Percentiles rank a stretch among this genome's conserved stretches.
phyloP scores from a whole-genome alignment of 2,329 filamentous ascomycete species.

The Neonectria coccinea region DNA sequence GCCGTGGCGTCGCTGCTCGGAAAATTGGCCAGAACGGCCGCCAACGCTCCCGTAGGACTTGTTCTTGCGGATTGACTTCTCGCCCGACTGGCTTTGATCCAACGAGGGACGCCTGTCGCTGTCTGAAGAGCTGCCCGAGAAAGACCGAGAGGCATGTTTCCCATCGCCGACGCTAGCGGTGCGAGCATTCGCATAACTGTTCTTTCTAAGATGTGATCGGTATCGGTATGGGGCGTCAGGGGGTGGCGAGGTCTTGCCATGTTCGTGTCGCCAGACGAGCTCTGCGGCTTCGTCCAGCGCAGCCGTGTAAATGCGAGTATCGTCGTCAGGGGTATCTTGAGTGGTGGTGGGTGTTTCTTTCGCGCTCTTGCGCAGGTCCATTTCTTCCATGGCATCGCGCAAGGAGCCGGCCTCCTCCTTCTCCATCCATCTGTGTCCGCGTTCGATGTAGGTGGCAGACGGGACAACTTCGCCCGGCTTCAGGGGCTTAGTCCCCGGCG shows the following conservation, averaged over 20 bases:
- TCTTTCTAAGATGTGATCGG: slow-evolving; percentile 74
- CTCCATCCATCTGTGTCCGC: slow-evolving; percentile 82
- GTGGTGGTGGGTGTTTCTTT: slow-evolving; percentile 35
- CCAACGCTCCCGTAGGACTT: slow-evolving; percentile 58
- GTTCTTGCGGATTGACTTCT: slow-evolving; percentile 40
- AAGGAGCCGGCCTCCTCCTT: slow-evolving; percentile 80
- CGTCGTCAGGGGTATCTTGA: slow-evolving; percentile 56
- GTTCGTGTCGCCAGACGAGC: slow-evolving; percentile 80
- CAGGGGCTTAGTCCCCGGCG: slow-evolving; percentile 56
- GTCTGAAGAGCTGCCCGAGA: slow-evolving; percentile 65
- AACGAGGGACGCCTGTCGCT: slow-evolving; percentile 54
- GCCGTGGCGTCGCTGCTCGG: slow-evolving; percentile 67
- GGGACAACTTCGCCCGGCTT: slow-evolving; percentile 72
- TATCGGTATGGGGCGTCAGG: slow-evolving; percentile 76
- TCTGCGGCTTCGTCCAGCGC: slow-evolving; percentile 83
- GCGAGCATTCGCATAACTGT: slow-evolving; percentile 77
- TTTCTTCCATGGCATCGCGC: slow-evolving; percentile 78
- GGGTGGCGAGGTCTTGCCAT: slow-evolving; percentile 64
- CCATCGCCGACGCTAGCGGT: slow-evolving; percentile 68
- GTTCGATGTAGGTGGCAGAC: slow-evolving; percentile 77
- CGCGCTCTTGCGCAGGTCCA: slow-evolving; percentile 66
- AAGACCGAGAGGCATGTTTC: slow-evolving; percentile 57
- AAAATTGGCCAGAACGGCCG: slow-evolving; percentile 50
- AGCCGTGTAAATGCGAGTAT: slow-evolving; percentile 75
- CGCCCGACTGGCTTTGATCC: slow-evolving; percentile 37